A percentile compares a stretch with the other conserved stretches of the same genome.
These are phyloP conservation scores for Zygoascus flipseniorum DNA, from an alignment of 805 yeast species.

Conservation along the genomic window DNA sequence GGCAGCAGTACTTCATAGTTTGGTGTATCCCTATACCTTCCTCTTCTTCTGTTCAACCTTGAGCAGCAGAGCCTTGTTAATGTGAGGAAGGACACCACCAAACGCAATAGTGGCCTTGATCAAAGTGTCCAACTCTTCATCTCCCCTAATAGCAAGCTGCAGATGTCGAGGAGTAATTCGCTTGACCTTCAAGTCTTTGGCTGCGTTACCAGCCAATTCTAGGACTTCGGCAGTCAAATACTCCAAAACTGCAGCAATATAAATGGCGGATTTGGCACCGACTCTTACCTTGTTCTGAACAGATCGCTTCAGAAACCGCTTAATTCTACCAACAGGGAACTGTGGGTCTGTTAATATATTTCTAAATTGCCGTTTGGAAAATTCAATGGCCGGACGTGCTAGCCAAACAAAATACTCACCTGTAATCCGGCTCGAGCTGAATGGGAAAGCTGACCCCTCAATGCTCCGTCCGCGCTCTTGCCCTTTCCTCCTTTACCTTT, in stretches of 20 bases:
- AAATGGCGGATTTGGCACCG: constrained; percentile 86
- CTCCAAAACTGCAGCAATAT: constrained; percentile 91
- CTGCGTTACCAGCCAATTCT: constrained; percentile 98
- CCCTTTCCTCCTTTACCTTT: constrained; percentile 97
- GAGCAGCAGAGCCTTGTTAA: constrained; percentile 70
- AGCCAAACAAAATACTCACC: constrained; percentile 6
- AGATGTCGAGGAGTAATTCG: constrained; percentile 97
- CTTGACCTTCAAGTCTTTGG: constrained; percentile 88
- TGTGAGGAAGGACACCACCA: constrained; percentile 97
- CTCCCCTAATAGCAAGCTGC: constrained; percentile 95
- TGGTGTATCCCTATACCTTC: neutral
- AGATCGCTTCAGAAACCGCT: constrained; percentile 86
- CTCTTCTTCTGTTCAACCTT: constrained; percentile 52
- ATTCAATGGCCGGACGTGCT: too few species aligned
- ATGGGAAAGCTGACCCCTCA: constrained; percentile 63
- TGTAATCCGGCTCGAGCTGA: constrained; percentile 85
- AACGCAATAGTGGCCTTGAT: constrained; percentile 87
- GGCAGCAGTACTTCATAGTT: too few species aligned
- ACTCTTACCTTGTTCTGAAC: constrained; percentile 81
- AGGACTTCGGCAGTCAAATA: constrained; percentile 94
- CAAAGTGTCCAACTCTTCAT: constrained; percentile 90
- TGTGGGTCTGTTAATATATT: constrained; percentile 27
- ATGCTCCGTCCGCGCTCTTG: constrained; percentile 45
- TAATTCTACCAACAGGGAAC: constrained; percentile 98
- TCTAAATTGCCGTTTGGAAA: too few species aligned